Conservation (phyloP, 2,329 filamentous ascomycete genomes). For the Lachnellula willkommii region DNA sequence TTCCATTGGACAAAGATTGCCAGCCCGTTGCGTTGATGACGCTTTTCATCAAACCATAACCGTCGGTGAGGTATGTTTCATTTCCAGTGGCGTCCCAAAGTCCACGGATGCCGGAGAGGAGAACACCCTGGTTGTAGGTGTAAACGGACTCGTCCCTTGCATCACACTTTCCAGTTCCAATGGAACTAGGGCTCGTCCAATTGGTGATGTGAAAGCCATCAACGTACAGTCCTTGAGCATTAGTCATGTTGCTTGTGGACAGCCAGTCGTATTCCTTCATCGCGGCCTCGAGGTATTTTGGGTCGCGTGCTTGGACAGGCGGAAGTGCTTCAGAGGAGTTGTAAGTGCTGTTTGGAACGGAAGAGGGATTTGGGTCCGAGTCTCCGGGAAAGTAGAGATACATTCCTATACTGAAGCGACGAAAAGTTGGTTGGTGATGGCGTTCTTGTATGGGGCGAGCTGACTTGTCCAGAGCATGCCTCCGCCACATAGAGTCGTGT, state of each 20-base stretch:
- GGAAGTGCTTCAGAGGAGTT: not conserved
- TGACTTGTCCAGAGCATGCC: constrained; percentile 89
- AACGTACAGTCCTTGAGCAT: constrained; percentile 66
- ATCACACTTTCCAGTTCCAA: constrained; percentile 66
- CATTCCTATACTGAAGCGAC: constrained; percentile 81
- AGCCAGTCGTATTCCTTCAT: constrained; percentile 82
- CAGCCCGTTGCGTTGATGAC: constrained; percentile 79
- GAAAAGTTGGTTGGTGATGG: constrained; percentile 89
- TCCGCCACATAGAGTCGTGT: constrained; percentile 71
- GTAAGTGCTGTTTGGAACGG: not conserved
- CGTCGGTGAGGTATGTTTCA: constrained; percentile 67
- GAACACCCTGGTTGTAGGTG: constrained; percentile 91
- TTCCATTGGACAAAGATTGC: constrained; percentile 38
- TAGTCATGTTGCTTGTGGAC: constrained; percentile 74
- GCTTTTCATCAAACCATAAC: constrained; percentile 67
- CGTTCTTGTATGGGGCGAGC: constrained; percentile 83
- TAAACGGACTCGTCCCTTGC: constrained; percentile 82
- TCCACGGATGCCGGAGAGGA: constrained; percentile 74
- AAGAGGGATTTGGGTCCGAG: constrained; percentile 44
- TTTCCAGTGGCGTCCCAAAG: constrained; percentile 75
- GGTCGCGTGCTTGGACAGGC: constrained; percentile 39
- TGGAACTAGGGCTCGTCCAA: constrained; percentile 48
- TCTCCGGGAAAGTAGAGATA: constrained; percentile 86
- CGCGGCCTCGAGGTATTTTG: constrained; percentile 66
- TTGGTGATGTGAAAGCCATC: constrained; percentile 85